Evolutionary conservation across 2,329 filamentous ascomycete species (phyloP), one percentile per base, ranked within the genome.

Genomic region (Chalaropsis ovoidea): DNA sequence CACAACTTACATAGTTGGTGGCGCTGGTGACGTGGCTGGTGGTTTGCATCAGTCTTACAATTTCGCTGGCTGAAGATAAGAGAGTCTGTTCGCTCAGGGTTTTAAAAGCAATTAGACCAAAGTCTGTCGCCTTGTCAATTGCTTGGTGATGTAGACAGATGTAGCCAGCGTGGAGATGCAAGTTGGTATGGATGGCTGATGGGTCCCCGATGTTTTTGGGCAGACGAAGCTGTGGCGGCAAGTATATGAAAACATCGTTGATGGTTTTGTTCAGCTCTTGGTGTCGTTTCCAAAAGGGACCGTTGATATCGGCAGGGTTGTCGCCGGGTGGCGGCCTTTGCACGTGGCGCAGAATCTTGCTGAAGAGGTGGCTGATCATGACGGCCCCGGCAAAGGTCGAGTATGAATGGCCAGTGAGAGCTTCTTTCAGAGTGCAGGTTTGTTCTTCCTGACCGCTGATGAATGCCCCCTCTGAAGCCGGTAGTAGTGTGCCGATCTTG

Each of bases 91-190:
- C 85, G 71, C 89, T 92, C 65, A 86, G 82, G 15, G 84, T 82
- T 66, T 85, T 85, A 35, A 94, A 81, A 39, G 81, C 79, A 0
- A 81, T 77, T 11, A 67, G 43, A 0, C 86, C 81, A 64, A 95
- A 76, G 1, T 82, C 80, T 72, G 92, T 81, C 0, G 87, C 87
- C 72, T 89, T 92, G 75, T 92, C 90, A 8, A 94, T 86, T 1
- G 92, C 91, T 0, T 90, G 89, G 74, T 95, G 90, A 72, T 96
- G 92, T 4, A 96, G 79, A 73, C 90, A 95, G 64, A 96, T 96
- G 8, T 88, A 83, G 0, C 89, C 87, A 0, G 91, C 90, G 71
- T 96, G 92, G 2, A 96, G 82, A 71, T 89, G 91, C 79, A 96
- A 87, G 69, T 96, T 96, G 62, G 86, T 80, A 72, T 95, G 92